Base-by-base conservation (phyloP, 352 stramenopile species). In the Globisporangium splendens region DNA sequence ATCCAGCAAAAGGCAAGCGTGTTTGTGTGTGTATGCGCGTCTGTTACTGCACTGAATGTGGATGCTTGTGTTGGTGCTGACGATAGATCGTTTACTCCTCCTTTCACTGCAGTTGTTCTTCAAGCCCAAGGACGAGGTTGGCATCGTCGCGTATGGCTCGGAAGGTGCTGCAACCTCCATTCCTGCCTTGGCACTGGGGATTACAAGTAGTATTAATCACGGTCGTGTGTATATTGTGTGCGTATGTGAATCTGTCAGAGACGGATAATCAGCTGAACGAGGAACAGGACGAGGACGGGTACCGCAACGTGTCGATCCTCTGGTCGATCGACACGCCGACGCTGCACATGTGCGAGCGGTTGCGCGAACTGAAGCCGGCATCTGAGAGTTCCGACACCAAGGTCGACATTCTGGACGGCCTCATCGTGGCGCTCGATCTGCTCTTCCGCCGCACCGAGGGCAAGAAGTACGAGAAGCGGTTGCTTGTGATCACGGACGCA, bases 381-480 rank as follows among this genome's bases (percentile, higher is more conserved):
- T 44, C 24, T 0, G 61, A 14, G 8, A 12, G 43, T 8, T 17
- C 63, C 0, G 42, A 69, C 3, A 65, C 68, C 12, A 84, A 87
- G 55, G 79, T 88, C 38, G 84, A 93, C 55, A 75, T 93, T 28
- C 65, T 93, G 41, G 78, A 92, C 56, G 84, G 84, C 1, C 58
- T 93, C 33, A 93, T 93, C 59, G 84, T 93, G 24, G 80, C 81
- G n/a, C 63, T 93, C 28, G 84, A 93, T 56, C 62, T 93, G 57
- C 65, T 93, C 20, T 86, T 83, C 56, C 84, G 84, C 8, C 78
- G 75, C 41, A 92, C 80, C 7, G 71, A 90, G 15, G 74, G 67
- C 15, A 92, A 92, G 42, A 91, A 93, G 59, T 92, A 91, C 59
- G 76, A 89, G 20, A 88, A 85, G 52, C 69, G 74, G 24, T 50